Evolutionary conservation across 805 yeast genomes (phyloP).

Genomic region (Priceomyces castillae): DNA sequence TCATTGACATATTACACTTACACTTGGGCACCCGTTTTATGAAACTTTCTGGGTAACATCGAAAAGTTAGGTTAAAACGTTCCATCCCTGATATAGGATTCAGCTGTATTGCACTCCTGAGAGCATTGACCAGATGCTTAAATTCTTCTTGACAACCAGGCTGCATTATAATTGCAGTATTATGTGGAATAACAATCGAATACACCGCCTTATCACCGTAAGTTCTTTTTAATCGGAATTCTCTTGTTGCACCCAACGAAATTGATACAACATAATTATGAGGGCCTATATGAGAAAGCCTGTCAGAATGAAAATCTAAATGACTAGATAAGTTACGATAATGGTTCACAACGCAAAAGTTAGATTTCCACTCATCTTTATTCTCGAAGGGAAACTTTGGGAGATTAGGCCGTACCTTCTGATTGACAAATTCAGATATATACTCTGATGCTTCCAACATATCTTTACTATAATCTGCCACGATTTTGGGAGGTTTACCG

Average conservation of each 20-base stretch:
- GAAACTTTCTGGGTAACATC: slow-evolving; percentile 48
- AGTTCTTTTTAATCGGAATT: slow-evolving; percentile 54
- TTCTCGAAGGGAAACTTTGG: slow-evolving; percentile 37
- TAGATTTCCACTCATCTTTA: slow-evolving; percentile 47
- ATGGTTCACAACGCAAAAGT: slow-evolving; percentile 54
- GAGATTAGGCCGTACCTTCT: slow-evolving; percentile 31
- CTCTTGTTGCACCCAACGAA: slow-evolving; percentile 67
- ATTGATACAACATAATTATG: slow-evolving; percentile 64
- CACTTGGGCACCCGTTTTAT: slow-evolving; percentile 42
- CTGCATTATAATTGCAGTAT: slow-evolving; percentile 67
- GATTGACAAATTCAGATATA: slow-evolving; percentile 39
- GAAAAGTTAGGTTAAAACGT: slow-evolving; percentile 64
- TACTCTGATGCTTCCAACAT: slow-evolving; percentile 38
- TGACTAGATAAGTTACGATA: slow-evolving; percentile 50
- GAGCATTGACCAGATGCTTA: slow-evolving; percentile 58
- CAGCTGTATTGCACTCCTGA: slow-evolving; percentile 45
- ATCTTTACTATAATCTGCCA: slow-evolving; percentile 34
- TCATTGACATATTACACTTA: slow-evolving; percentile 49
- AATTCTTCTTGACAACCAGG: slow-evolving; percentile 77
- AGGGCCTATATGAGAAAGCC: slow-evolving; percentile 70
- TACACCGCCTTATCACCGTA: slow-evolving; percentile 37
- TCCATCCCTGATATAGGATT: slow-evolving; percentile 41
- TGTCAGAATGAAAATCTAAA: slow-evolving; percentile 76
- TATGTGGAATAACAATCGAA: slow-evolving; percentile 66
- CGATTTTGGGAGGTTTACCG: slow-evolving; percentile 31